phyloP scores from a whole-genome alignment of 306 rosid genomes.

The Trifolium fragiferum region DNA sequence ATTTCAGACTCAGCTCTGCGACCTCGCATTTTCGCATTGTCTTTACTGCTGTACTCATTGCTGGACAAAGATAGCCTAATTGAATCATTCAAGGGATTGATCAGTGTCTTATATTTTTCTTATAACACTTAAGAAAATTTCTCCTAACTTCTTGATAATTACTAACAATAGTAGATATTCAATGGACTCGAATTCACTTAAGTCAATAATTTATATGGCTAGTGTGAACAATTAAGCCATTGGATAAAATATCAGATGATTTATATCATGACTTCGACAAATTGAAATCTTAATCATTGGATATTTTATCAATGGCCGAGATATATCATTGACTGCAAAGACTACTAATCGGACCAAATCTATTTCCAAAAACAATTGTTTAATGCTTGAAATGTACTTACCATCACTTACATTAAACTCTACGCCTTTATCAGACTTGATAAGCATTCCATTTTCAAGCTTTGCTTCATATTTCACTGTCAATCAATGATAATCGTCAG shows the following conservation, averaged over 20 bases:
- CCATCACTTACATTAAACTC: slow-evolving; percentile 60
- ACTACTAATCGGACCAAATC: not conserved
- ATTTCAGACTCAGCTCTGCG: slow-evolving; percentile 57
- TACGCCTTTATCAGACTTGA: slow-evolving; percentile 48
- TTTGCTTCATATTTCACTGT: slow-evolving; percentile 65
- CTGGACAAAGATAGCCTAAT: slow-evolving; percentile 64
- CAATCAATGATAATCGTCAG: not conserved
- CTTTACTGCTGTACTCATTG: slow-evolving; percentile 63
- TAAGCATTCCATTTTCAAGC: slow-evolving; percentile 53
- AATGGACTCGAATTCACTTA: not conserved
- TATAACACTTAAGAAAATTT: no score
- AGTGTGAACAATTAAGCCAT: not conserved
- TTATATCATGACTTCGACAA: not conserved
- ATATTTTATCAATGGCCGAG: not conserved
- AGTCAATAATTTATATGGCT: not conserved
- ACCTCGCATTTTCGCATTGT: slow-evolving; percentile 76
- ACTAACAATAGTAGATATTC: not conserved
- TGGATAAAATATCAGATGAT: not conserved
- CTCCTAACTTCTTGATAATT: no score
- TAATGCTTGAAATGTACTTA: slow-evolving; percentile 40
- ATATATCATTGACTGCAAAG: not conserved
- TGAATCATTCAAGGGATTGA: slow-evolving; percentile 6
- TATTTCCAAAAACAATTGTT: not conserved
- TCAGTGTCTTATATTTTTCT: not conserved
- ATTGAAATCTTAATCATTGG: not conserved